Base-by-base conservation (phyloP, 768 basidiomycete species). In the Auriscalpium vulgare region DNA sequence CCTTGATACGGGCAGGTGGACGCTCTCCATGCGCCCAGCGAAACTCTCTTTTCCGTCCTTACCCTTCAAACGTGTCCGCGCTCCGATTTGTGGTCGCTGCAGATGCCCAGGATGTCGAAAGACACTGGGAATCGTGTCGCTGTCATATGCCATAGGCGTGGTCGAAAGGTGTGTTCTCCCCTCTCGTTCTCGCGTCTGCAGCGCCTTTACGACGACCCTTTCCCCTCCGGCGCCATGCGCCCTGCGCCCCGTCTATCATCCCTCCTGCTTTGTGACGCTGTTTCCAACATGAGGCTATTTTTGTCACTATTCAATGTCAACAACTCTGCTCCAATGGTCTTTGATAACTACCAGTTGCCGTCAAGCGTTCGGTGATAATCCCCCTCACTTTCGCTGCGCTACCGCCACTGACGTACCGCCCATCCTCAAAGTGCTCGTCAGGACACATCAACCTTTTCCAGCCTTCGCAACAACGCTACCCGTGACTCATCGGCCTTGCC, bases 1-100 rank as follows among this genome's bases (percentile, higher is more conserved):
- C 62, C 68, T 91, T 53, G 88, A 91, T 66, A 89, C 87, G 8
- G 88, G 88, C 70, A 90, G 88, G 87, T 84, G 58, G n/a, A n/a
- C 16, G 71, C 58, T n/a, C 46, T 1, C 34, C 11, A n/a, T 37
- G 9, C 53, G 23, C 34, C 19, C 13, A 34, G 21, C 16, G 19
- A 4, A n/a, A n/a, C n/a, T 21, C 17, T 46, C 49, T 47, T 36
- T 34, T 37, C 47, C 8, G 9, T 38, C 52, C n/a, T 53, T 21
- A 50, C 37, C 47, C 43, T 40, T 9, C 50, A 55, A n/a, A 48
- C 59, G 50, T 54, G 51, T 34, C 43, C 10, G 40, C 58, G 88
- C 61, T 85, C 87, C 40, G 88, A 91, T 67, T 68, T 91, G 38
- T 91, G 88, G 85, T 87, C 9, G 72, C 72, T 7, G 78, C 73